These are phyloP conservation scores for Tricholoma hemisulphureum DNA, from an alignment of 768 basidiomycete species.

Conservation along the genomic window DNA sequence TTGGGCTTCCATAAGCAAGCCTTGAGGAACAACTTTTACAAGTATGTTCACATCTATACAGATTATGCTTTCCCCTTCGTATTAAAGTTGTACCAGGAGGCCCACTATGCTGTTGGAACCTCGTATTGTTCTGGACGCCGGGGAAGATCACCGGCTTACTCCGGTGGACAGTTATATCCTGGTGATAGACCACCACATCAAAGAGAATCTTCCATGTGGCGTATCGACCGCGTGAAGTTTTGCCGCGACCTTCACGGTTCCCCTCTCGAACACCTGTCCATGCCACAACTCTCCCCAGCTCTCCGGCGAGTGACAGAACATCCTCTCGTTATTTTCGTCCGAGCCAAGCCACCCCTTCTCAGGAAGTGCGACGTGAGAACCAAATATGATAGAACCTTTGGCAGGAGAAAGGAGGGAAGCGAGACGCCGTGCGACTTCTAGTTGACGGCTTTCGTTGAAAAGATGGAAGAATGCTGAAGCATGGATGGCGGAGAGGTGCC, in stretches of 20 bases:
- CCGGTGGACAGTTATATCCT: not conserved
- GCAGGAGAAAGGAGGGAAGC: conserved; percentile 41
- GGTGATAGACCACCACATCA: not conserved
- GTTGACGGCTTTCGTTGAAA: conserved; percentile 41
- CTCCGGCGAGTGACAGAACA: conserved; percentile 38
- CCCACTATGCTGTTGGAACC: too few relatives aligned
- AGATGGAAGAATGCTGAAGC: conserved; percentile 54
- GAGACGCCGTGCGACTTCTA: conserved; percentile 39
- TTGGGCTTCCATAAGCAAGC: too few relatives aligned
- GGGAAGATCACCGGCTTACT: too few relatives aligned
- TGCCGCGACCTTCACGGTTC: conserved; percentile 30
- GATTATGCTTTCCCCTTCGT: too few relatives aligned
- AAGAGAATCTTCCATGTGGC: not conserved
- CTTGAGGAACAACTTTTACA: too few relatives aligned
- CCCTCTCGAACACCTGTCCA: conserved; percentile 30
- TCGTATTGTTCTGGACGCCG: too few relatives aligned
- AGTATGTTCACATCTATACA: too few relatives aligned
- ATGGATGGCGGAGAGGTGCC: conserved; percentile 49
- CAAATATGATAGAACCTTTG: conserved; percentile 48
- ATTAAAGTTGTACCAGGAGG: too few relatives aligned
- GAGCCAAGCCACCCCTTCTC: conserved; percentile 29
- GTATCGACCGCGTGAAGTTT: conserved; percentile 18
- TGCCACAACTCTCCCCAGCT: conserved; percentile 39
- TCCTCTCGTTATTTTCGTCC: conserved; percentile 2
- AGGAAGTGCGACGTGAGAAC: conserved; percentile 34